Base-by-base conservation (phyloP, 1,139 yeast species). In the Candida sojae region DNA sequence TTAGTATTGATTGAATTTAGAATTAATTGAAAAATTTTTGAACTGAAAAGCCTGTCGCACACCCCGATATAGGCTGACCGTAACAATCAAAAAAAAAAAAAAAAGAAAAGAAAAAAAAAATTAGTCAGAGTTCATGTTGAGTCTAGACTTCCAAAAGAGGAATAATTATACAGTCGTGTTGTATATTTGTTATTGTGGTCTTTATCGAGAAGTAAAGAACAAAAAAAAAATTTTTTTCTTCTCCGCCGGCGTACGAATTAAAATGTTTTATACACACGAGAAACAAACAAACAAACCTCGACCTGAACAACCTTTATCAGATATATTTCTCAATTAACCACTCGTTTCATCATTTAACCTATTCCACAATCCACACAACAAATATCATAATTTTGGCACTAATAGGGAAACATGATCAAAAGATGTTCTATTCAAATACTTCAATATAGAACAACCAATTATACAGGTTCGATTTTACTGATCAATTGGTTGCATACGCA, bases 71-170 rank as follows among this genome's bases (percentile, higher is more conserved):
- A 40, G 40, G 26, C 26, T 17, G 11, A 23, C 31, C 11, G 13
- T 23, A 32, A 42, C 33, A 38, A 33, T 13, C 35, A 41, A 33
- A 38, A 45, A 29, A 39, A 47, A 45, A 37, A 38, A 37, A 30
- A 8, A 25, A 3, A 38, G 33, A 38, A 41, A 33, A 38, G 42
- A 29, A 39, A 47, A 45, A 32, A 38, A 37, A 30, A 8, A 25
- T 39, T 39, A 43, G 36, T 43, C 46, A 46, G 54, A 48, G 53
- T 43, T 32, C 41, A 29, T 36, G 36, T 23, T 36, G 13, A 21
- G 11, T 17, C 12, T 46, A 43, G 49, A 43, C 47, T 43, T 39
- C 49, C 49, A 12, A 36, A 40, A 36, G 10, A 3, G 26, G 49
- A 6, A 13, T 7, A n/a, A 6, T 12, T 10, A 5, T 3, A 9